phyloP scores from a whole-genome alignment of 164 flowering plant genomes.

The Sedum album region DNA sequence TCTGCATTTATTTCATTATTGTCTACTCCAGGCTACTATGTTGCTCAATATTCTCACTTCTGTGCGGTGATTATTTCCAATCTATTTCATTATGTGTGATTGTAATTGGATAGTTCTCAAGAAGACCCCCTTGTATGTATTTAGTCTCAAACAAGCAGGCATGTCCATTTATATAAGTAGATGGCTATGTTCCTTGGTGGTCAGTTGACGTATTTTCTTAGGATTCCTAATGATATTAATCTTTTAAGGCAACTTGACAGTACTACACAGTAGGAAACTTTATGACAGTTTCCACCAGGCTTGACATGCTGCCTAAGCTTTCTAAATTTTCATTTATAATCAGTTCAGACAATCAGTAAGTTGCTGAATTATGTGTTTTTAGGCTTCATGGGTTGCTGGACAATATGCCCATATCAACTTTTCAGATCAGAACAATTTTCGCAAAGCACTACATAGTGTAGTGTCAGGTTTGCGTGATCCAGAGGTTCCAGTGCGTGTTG shows the following conservation, averaged over 20 bases:
- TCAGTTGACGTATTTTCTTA: not conserved
- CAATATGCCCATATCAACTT: conserved; percentile 91
- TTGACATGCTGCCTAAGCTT: too few species aligned
- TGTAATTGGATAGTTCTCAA: not conserved
- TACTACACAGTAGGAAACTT: not conserved
- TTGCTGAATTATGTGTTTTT: not conserved
- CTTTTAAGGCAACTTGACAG: not conserved
- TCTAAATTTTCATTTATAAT: too few species aligned
- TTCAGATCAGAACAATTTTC: conserved; percentile 76
- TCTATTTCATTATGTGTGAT: not conserved
- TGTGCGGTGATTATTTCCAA: not conserved
- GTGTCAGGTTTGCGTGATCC: conserved; percentile 91
- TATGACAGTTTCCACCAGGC: not conserved
- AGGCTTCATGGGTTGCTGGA: conserved; percentile 99
- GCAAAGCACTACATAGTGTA: conserved; percentile 80
- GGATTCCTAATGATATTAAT: not conserved
- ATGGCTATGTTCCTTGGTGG: not conserved
- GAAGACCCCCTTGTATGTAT: not conserved
- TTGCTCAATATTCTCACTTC: not conserved
- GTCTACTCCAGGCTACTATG: not conserved
- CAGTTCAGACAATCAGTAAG: not conserved
- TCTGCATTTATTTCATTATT: not conserved
- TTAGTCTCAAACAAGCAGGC: not conserved
- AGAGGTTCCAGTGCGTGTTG: conserved; percentile 97
- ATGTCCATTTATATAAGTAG: not conserved